These are phyloP conservation scores for Entonaema liquescens DNA, from an alignment of 495 filamentous ascomycete species.

Conservation along the genomic window DNA sequence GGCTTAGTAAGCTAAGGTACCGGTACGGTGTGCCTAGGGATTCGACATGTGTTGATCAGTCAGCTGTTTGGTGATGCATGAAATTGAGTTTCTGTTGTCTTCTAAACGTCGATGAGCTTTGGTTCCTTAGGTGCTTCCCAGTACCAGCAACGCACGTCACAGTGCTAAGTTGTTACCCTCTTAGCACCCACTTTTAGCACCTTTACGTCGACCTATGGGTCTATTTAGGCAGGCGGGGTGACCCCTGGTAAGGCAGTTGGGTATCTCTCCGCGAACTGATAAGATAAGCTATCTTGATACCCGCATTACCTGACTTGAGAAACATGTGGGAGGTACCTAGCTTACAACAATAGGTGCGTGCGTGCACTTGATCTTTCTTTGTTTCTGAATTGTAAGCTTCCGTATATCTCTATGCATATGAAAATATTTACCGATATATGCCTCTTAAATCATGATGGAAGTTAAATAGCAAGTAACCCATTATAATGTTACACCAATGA, in stretches of 20 bases:
- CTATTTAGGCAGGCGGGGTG: conserved; percentile 20
- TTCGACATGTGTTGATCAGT: conserved; percentile 1
- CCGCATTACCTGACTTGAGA: too few species aligned
- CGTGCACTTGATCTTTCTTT: too few species aligned
- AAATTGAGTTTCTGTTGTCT: conserved; percentile 12
- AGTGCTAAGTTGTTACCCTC: conserved; percentile 7
- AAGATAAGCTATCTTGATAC: conserved; percentile 7
- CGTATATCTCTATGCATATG: too few species aligned
- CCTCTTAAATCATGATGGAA: too few species aligned
- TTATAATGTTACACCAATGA: not conserved
- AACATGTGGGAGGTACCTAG: not conserved
- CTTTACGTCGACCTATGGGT: not conserved
- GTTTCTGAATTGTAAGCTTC: too few species aligned
- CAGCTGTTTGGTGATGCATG: not conserved
- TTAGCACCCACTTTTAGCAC: conserved; percentile 12
- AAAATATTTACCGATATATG: too few species aligned
- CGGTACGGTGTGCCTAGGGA: not conserved
- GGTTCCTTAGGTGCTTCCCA: not conserved
- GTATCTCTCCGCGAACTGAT: conserved; percentile 3
- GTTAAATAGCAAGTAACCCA: too few species aligned
- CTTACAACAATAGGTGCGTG: too few species aligned
- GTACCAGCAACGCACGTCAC: conserved; percentile 26
- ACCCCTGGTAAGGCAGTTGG: conserved; percentile 11
- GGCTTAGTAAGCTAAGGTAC: not conserved
- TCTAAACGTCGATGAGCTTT: conserved; percentile 14